Base-by-base conservation (phyloP, 2,329 filamentous ascomycete genomes). In the Ilyonectria mors-panacis region DNA sequence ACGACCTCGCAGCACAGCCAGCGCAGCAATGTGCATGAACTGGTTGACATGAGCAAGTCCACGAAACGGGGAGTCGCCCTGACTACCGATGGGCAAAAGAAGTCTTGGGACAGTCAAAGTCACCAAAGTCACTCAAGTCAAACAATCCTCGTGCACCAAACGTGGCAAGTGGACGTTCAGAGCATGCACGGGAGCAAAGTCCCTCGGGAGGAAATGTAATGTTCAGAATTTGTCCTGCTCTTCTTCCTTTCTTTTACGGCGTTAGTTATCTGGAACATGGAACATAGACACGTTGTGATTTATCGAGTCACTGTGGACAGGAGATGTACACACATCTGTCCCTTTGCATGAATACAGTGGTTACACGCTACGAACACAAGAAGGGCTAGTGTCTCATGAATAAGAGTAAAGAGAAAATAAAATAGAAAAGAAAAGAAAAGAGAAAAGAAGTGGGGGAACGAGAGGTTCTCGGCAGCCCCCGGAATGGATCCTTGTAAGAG, bases 161-260 rank as follows among this genome's bases (percentile, higher is more conserved):
- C 75, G 19, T 77, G 75, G 76, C 68, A 75, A 15, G 73, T 77
- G 5, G 75, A 77, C n/a, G 54, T 75, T 26, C 67, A 77, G 65
- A 72, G 55, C 17, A 64, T 69, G 58, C 58, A 66, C 9, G 65
- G 65, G 10, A 58, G 65, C 13, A 58, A 50, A 26, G 33, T n/a
- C 6, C 4, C 44, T 15, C 47, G 30, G 6, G 39, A 50, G 51
- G 23, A 33, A 15, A 26, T 6, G 10, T 48, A 2, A 21, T 55
- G 28, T 37, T 19, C 10, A 33, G 12, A 21, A 21, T n/a, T 4
- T 13, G 10, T 28, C 10, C 12, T 33, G 19, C 8, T 35, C 10
- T 21, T 17, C n/a, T 28, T n/a, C n/a, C 15, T 19, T 35, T n/a
- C n/a, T n/a, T 47, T 21, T 23, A 23, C 17, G 19, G 19, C 44